A percentile compares a stretch with the other conserved stretches of the same genome.
Conservation (phyloP, 1,284 basidiomycete species). For the Cryptococcus wingfieldii region DNA sequence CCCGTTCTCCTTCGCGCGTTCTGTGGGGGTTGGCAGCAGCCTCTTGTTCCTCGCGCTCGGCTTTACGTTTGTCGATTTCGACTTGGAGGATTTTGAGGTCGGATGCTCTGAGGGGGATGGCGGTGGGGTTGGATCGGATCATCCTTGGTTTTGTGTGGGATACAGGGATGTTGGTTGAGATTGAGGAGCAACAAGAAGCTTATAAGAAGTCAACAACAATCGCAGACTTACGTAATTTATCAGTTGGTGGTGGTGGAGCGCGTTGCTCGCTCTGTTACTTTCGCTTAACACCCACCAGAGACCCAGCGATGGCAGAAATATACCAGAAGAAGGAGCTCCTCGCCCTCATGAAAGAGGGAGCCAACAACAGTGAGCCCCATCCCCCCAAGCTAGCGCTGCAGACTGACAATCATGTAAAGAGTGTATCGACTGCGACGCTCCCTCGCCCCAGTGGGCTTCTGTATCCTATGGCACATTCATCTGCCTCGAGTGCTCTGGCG, state of each 20-base stretch:
- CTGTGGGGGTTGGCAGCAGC: neutral
- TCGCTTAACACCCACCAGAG: neutral
- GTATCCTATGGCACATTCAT: slow-evolving; percentile 66
- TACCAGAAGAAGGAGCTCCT: slow-evolving; percentile 59
- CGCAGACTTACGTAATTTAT: no score
- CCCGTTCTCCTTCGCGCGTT: neutral
- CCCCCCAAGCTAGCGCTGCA: neutral
- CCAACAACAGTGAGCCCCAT: slow-evolving; percentile 58
- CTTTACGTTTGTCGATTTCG: slow-evolving; percentile 36
- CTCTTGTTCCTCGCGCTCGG: slow-evolving; percentile 1
- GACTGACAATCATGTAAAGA: slow-evolving; percentile 27
- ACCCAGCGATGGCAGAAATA: slow-evolving; percentile 58
- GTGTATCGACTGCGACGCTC: slow-evolving; percentile 76
- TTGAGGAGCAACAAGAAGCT: neutral
- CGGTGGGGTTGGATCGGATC: slow-evolving; percentile 46
- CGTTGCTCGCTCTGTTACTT: neutral
- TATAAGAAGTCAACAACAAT: no score
- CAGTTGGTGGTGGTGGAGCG: neutral
- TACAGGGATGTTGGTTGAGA: neutral
- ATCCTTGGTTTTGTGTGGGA: slow-evolving; percentile 12
- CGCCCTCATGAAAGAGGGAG: slow-evolving; percentile 66
- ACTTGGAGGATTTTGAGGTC: slow-evolving; percentile 42
- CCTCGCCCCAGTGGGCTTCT: slow-evolving; percentile 89
- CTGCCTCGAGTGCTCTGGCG: slow-evolving; percentile 84
- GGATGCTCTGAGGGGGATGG: slow-evolving; percentile 39